Conservation (phyloP, 2,329 filamentous ascomycete species). For the Nothopassalora personata region DNA sequence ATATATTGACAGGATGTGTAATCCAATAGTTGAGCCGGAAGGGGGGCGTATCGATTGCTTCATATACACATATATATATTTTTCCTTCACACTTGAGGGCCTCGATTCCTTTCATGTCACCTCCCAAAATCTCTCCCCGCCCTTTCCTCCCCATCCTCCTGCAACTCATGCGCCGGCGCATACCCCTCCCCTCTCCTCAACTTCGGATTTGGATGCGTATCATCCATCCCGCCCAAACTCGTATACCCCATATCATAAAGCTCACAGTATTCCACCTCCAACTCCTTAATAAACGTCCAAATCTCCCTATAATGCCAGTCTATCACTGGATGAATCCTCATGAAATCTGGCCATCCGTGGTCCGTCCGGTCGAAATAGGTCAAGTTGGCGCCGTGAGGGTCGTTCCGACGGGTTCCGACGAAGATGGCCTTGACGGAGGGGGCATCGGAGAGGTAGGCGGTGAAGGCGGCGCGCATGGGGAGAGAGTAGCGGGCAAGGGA, state of each 20-base stretch:
- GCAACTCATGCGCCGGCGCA: slow-evolving; percentile 52
- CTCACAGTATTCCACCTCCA: slow-evolving; percentile 76
- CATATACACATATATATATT: too few species aligned
- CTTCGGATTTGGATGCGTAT: slow-evolving; percentile 84
- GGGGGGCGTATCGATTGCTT: too few species aligned
- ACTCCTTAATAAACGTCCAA: slow-evolving; percentile 78
- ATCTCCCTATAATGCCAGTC: slow-evolving; percentile 97
- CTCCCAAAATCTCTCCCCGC: slow-evolving; percentile 55
- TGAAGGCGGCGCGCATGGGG: slow-evolving; percentile 77
- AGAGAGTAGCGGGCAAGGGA: slow-evolving; percentile 67
- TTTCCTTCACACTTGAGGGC: too few species aligned
- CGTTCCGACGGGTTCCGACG: slow-evolving; percentile 82
- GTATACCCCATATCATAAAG: slow-evolving; percentile 90
- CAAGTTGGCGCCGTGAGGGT: slow-evolving; percentile 77
- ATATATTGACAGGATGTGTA: too few species aligned
- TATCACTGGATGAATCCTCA: slow-evolving; percentile 90
- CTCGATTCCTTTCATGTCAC: background rate
- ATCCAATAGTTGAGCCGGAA: too few species aligned
- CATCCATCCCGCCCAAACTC: slow-evolving; percentile 79
- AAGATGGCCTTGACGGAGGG: slow-evolving; percentile 70
- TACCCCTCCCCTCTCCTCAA: slow-evolving; percentile 50
- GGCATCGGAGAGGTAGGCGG: slow-evolving; percentile 64
- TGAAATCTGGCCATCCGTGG: slow-evolving; percentile 81
- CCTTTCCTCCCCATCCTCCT: slow-evolving; percentile 66
- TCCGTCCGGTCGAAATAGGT: slow-evolving; percentile 85